Percentiles rank a stretch among this genome's conserved stretches.
Evolutionary conservation across 2,329 filamentous ascomycete genomes (phyloP).

Genomic region (Ceratocystis cacaofunesta): DNA sequence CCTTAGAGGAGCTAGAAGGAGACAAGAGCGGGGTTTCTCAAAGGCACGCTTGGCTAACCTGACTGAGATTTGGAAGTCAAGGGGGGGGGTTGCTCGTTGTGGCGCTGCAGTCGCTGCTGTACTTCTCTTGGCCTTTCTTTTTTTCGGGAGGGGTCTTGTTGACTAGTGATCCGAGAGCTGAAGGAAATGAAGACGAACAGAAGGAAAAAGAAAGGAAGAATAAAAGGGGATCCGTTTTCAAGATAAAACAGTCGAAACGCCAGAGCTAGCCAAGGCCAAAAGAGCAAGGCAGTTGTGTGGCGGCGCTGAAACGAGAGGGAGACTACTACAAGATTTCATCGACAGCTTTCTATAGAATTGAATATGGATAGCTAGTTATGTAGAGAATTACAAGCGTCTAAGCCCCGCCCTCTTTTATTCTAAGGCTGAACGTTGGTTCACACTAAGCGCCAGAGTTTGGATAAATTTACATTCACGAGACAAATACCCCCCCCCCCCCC

Average conservation of each 20-base stretch:
- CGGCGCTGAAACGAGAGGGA: not conserved
- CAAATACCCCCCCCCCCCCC: not conserved
- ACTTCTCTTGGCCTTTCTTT: not conserved
- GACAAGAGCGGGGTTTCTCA: not conserved
- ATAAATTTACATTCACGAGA: not conserved
- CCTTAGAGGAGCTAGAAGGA: not conserved
- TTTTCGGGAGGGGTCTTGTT: not conserved
- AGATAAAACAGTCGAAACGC: too few species aligned
- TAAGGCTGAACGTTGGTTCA: not conserved
- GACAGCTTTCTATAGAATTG: not conserved
- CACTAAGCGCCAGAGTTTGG: not conserved
- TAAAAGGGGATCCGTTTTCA: not conserved
- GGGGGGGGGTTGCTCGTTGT: not conserved
- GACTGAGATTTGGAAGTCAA: not conserved
- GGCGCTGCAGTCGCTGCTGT: not conserved
- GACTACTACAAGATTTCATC: not conserved
- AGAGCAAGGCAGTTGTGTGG: not conserved
- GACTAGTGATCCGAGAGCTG: not conserved
- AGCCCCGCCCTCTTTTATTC: not conserved
- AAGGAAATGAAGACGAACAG: not conserved
- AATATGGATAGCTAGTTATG: not conserved
- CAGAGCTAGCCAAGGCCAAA: too few species aligned
- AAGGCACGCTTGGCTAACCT: not conserved
- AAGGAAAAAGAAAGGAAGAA: not conserved
- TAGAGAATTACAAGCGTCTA: not conserved